Evolutionary conservation across 139 green algal species (phyloP), one percentile per base, ranked within the genome.

Genomic region (Chlorella ohadii): DNA sequence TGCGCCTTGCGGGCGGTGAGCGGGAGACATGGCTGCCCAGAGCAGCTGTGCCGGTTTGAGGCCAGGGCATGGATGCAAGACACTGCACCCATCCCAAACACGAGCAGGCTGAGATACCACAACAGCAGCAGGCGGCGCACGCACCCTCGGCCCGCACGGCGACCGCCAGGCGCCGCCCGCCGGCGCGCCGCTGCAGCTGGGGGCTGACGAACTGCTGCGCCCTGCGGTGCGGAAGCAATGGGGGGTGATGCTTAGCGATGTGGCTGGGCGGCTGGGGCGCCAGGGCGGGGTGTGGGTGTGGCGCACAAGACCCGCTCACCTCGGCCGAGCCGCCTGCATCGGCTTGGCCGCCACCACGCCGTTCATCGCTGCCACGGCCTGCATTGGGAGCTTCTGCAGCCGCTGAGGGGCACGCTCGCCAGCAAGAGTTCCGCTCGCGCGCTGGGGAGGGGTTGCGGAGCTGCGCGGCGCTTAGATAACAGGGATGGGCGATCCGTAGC

Each of bases 61-160:
- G 28, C 13, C 15, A 36, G 63, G 63, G 28, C 63, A 20, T 4
- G 13, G 27, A 28, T 68, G 28, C 5, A 3, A 20, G 63, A 6
- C 28, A 9, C 63, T 6, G 28, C 63, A 68, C 28, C 1, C 63
- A 68, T 1, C 17, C 13, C 63, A 68, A 38, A 3, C 25, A 33
- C 4, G 28, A 36, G 63, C 25, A 17, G 27, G 2, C 1, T 34
- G 31, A 1, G 11, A 68, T 68, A 68, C 63, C 63, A 13, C 28
- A 13, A 15, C 63, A 6, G n/a, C 65, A 34, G 65, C 65, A 28
- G 70, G 33, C 70, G 76, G 38, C 72, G 27, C 76, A n/a, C 76
- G 19, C 76, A 82, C 76, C 38, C 17, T 82, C 76, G 27, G 59
- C 76, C 9, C 59, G 76, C 76, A 82, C 76, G 59, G 23, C 56